phyloP scores from a whole-genome alignment of 2,329 filamentous ascomycete species.

The Venturia asperata region DNA sequence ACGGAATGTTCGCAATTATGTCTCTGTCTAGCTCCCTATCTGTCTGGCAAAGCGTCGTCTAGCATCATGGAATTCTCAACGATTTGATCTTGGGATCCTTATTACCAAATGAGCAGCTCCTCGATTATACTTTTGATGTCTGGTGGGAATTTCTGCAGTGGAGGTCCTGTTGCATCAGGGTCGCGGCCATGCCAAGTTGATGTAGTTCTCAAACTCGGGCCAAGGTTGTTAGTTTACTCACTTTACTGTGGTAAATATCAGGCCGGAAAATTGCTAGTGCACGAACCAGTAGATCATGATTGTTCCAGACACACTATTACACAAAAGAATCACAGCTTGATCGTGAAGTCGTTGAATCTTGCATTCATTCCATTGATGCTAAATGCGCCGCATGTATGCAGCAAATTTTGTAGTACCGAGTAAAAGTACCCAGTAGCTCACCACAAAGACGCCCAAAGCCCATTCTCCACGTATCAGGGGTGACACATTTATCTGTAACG shows the following conservation, averaged over 20 bases:
- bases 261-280: not conserved
- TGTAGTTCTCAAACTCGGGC: not conserved
- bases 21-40: too few relatives aligned
- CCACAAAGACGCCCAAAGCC: conserved; percentile 11
- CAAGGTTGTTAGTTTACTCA: not conserved
- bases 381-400: not conserved
- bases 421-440: conserved; percentile 3
- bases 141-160: not conserved
- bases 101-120: not conserved
- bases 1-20: too few relatives aligned
- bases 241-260: not conserved
- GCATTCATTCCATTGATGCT: conserved; percentile 14
- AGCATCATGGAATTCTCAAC: too few relatives aligned
- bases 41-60: too few relatives aligned
- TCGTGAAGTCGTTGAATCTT: not conserved
- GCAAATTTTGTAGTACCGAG: not conserved
- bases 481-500: conserved; percentile 69
- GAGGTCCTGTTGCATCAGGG: not conserved
- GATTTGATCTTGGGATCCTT: too few relatives aligned
- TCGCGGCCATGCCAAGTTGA: conserved; percentile 1
- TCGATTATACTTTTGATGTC: not conserved
- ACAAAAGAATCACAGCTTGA: not conserved
- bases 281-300: not conserved
- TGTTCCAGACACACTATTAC: not conserved
- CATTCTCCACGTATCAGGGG: not conserved